phyloP scores from a whole-genome alignment of 768 basidiomycete species.

The Suillus subaureus region DNA sequence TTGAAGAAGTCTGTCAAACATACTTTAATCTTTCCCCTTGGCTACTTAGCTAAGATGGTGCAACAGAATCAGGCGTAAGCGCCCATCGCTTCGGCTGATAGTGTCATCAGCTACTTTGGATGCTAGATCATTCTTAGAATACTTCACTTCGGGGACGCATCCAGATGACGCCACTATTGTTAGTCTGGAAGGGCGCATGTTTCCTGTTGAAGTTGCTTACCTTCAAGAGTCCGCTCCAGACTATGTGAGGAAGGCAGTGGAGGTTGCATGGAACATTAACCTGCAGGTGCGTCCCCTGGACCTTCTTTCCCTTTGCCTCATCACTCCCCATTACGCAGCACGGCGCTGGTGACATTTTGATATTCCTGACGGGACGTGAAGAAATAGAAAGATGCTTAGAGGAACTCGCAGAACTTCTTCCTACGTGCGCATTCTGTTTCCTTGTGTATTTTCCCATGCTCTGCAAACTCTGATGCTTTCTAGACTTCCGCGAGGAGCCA shows the following conservation, averaged over 20 bases:
- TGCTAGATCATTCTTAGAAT: slow-evolving; percentile 84
- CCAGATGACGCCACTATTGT: slow-evolving; percentile 78
- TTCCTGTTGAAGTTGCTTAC: slow-evolving; percentile 93
- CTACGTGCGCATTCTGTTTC: slow-evolving; percentile 48
- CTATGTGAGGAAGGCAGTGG: slow-evolving; percentile 81
- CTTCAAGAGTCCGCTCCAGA: slow-evolving; percentile 75
- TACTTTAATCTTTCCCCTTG: slow-evolving; percentile 5
- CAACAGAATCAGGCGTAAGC: slow-evolving; percentile 84
- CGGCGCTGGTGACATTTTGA: slow-evolving; percentile 84
- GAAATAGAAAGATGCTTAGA: slow-evolving; percentile 92
- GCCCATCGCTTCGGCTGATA: slow-evolving; percentile 86
- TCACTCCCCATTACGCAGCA: slow-evolving; percentile 48
- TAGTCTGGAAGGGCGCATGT: slow-evolving; percentile 92
- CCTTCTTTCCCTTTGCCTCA: not conserved
- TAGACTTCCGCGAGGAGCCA: slow-evolving; percentile 57
- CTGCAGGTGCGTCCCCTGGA: slow-evolving; percentile 54
- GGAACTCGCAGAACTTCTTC: slow-evolving; percentile 74
- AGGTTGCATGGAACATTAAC: slow-evolving; percentile 83
- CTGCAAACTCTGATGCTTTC: not conserved
- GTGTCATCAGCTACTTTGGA: slow-evolving; percentile 98
- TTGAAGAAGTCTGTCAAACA: slow-evolving; percentile 76
- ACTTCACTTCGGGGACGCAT: slow-evolving; percentile 73
- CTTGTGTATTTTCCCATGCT: slow-evolving; percentile 4
- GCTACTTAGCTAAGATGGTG: slow-evolving; percentile 9
- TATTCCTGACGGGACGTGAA: slow-evolving; percentile 94